Base-by-base conservation (phyloP, 148 eudicot genomes). In the Salicornia ramosissima region DNA sequence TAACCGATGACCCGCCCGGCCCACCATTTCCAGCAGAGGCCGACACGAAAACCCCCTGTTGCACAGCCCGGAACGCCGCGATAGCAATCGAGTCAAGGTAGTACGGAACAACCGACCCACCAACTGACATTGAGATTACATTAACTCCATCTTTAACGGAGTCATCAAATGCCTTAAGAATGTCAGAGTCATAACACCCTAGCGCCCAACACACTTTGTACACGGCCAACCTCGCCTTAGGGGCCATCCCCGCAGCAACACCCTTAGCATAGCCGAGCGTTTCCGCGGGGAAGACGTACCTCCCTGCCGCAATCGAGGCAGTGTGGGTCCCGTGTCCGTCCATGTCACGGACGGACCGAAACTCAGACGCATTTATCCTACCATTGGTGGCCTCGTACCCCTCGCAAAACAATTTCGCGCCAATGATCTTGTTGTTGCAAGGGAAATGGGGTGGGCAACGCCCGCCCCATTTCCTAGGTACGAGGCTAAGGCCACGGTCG, bases 241-340 rank as follows among this genome's bases (percentile, higher is more conserved):
- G 96, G 7, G 97, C 99, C 96, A 90, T 89, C 33, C 99, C 99
- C 0, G 97, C 96, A 0, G 98, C 99, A 5, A 91, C 78, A 8
- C 99, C 97, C 5, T 80, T 81, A 0, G 99, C 99, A 67, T 88
- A 94, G 13, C 96, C 96, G 3, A 90, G 66, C 0, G 90, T 84
- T 0, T 90, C 81, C 8, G 99, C 99, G 31, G 89, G 89, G n/a
- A 77, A 89, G 3, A 91, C 97, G 64, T 94, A 90, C 71, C 99
- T 84, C 0, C 99, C 99, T 26, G 99, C 99, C 33, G 96, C 92
- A 11, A 89, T 94, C 0, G 97, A 90, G 0, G 99, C 99, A 4
- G 99, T 94, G 75, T 94, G 99, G 9, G 99, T 94, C 2, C 99
- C 99, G 30, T 94, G 99, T 0, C 99, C 99, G 50, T 94, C 99